Conservation (phyloP, 164 flowering plant genomes). For the Chloranthus sessilifolius region DNA sequence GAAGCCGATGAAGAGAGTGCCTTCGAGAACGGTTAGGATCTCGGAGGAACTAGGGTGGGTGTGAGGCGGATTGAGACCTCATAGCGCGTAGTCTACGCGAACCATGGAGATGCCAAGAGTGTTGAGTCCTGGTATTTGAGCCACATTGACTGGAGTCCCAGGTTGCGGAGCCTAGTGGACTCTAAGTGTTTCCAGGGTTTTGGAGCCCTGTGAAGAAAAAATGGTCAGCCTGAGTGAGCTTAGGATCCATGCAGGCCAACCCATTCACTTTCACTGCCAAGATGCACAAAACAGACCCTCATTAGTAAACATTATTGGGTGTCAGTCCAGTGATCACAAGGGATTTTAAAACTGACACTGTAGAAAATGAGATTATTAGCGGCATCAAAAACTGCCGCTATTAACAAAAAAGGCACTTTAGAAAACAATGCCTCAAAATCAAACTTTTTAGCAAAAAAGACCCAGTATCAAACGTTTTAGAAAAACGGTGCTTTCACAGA, state of each 20-base stretch:
- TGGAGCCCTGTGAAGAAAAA: slow-evolving; percentile 12
- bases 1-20: not conserved
- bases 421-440: no score
- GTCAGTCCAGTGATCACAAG: no score
- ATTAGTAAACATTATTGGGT: no score
- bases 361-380: no score
- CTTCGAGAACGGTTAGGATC: not conserved
- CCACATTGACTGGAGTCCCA: slow-evolving; percentile 5
- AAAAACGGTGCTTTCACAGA: no score
- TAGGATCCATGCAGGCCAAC: slow-evolving; percentile 8
- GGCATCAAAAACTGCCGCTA: no score
- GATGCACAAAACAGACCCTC: no score
- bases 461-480: no score
- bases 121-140: slow-evolving; percentile 7
- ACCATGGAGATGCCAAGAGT: not conserved
- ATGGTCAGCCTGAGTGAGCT: slow-evolving; percentile 6
- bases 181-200: slow-evolving; percentile 1
- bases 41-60: not conserved
- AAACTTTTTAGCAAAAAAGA: no score
- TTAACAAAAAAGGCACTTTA: no score
- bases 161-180: not conserved
- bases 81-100: not conserved
- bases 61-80: not conserved
- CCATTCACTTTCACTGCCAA: slow-evolving; percentile 11
- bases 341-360: no score